Evolutionary conservation across 2,329 filamentous ascomycete genomes (phyloP).

Genomic region (Westerdykella aurantiaca): DNA sequence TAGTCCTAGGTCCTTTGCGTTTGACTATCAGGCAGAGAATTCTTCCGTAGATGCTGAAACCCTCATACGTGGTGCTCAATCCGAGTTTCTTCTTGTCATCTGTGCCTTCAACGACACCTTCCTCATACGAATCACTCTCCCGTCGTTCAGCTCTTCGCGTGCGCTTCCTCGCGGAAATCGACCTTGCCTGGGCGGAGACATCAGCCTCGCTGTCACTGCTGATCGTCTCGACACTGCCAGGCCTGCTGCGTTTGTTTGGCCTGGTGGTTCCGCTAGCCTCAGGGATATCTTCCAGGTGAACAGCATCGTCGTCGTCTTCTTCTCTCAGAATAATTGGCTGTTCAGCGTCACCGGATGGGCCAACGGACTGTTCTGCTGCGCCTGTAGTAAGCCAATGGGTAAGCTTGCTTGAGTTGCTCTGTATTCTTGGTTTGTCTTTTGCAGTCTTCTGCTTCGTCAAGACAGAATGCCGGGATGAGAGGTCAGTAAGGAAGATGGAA

Average conservation of each 20-base stretch:
- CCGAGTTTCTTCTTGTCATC: conserved; percentile 88
- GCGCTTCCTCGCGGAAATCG: conserved; percentile 14
- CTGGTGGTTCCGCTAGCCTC: conserved; percentile 27
- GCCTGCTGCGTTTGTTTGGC: conserved; percentile 13
- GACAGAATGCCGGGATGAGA: conserved; percentile 75
- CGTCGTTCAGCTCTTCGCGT: conserved; percentile 17
- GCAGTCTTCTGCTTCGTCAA: conserved; percentile 78
- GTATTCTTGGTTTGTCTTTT: conserved; percentile 40
- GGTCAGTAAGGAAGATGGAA: conserved; percentile 86
- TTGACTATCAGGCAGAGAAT: conserved; percentile 87
- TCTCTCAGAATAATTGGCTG: conserved; percentile 46
- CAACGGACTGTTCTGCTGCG: conserved; percentile 39
- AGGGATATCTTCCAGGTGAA: conserved; percentile 54
- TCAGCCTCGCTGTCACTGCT: conserved; percentile 26
- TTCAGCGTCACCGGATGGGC: conserved; percentile 42
- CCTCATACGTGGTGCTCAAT: conserved; percentile 84
- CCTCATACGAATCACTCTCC: conserved; percentile 12
- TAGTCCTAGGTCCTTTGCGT: conserved; percentile 48
- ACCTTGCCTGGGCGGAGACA: conserved; percentile 26
- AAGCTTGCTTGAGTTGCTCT: conserved; percentile 43
- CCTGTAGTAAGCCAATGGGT: conserved; percentile 42
- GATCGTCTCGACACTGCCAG: conserved; percentile 9
- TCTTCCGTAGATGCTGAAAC: conserved; percentile 91
- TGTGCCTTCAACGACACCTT: conserved; percentile 49
- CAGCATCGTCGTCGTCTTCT: conserved; percentile 51